phyloP scores from a whole-genome alignment of 2,329 filamentous ascomycete genomes.

The Venturia oleaginea region DNA sequence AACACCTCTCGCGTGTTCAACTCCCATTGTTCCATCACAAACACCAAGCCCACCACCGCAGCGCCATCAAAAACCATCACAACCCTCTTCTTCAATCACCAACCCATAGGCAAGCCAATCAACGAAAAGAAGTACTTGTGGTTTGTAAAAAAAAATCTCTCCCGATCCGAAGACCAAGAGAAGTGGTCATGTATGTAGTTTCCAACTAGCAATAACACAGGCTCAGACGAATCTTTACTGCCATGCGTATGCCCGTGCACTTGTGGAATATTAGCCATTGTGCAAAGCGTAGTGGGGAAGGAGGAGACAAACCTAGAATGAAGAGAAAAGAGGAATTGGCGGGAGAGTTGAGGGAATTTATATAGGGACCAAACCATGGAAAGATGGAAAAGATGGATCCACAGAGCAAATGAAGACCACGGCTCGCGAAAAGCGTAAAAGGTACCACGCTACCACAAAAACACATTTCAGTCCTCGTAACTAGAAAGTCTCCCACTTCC shows the following conservation, averaged over 20 bases:
- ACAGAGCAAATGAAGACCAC: not conserved
- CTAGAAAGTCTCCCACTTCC: too few relatives aligned
- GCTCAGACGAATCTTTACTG: constrained; percentile 84
- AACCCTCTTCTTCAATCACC: not conserved
- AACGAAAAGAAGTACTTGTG: constrained; percentile 40
- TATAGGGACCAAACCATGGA: too few relatives aligned
- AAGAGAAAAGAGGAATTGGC: not conserved
- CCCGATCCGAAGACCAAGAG: constrained; percentile 52
- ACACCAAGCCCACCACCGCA: too few relatives aligned
- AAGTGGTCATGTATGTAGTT: constrained; percentile 67
- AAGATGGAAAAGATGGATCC: not conserved
- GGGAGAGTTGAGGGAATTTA: too few relatives aligned
- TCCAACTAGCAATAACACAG: constrained; percentile 86
- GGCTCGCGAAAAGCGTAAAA: not conserved
- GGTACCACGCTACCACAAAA: not conserved
- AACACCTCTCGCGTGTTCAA: too few relatives aligned
- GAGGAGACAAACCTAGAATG: not conserved
- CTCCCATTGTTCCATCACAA: too few relatives aligned
- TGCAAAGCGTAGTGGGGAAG: not conserved
- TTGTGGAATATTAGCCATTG: constrained; percentile 42
- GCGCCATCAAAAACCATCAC: too few relatives aligned
- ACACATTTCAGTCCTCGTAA: not conserved
- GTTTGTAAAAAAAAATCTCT: constrained; percentile 66
- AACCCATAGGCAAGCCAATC: constrained; percentile 28
- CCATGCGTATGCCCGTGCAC: constrained; percentile 72